Evolutionary conservation across 2,329 filamentous ascomycete species (phyloP).

Genomic region (Diaporthe ampelina): DNA sequence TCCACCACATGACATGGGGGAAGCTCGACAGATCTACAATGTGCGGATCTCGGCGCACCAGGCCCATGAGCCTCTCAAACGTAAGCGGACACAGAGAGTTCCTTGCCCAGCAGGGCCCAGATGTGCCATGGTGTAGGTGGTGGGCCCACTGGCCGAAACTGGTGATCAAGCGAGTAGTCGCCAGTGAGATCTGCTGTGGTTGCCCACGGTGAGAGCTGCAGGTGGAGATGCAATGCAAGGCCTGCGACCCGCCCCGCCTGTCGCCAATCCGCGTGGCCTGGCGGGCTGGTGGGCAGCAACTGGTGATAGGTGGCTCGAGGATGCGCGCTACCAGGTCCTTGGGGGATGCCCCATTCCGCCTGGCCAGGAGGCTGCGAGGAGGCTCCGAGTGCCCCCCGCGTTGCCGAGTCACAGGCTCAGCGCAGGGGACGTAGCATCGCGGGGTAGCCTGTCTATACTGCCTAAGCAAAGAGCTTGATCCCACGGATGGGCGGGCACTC

Average conservation of each 20-base stretch:
- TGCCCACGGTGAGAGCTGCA: conserved; percentile 27
- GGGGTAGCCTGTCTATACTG: conserved; percentile 19
- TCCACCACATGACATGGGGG: conserved; percentile 41
- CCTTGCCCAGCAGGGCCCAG: not conserved
- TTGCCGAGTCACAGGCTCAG: conserved; percentile 9
- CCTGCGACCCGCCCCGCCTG: conserved; percentile 35
- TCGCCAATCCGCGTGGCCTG: conserved; percentile 19
- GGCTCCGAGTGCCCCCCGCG: conserved; percentile 14
- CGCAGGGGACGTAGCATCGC: conserved; percentile 26
- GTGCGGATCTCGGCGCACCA: conserved; percentile 23
- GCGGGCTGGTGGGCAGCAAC: conserved; percentile 9
- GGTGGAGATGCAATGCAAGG: conserved; percentile 33
- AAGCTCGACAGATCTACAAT: conserved; percentile 38
- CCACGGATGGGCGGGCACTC: conserved; percentile 1
- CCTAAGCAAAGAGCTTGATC: conserved; percentile 17
- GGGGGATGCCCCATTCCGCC: not conserved
- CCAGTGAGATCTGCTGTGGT: conserved; percentile 17
- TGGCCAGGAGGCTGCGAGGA: not conserved
- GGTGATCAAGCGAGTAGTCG: conserved; percentile 3
- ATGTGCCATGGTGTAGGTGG: not conserved
- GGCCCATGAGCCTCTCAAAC: conserved; percentile 32
- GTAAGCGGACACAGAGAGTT: not conserved
- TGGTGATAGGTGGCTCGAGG: conserved; percentile 30
- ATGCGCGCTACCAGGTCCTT: not conserved
- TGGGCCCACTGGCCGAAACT: conserved; percentile 14